Conservation (phyloP, 129 eudicot genomes). For the Helianthus tuberosus region DNA sequence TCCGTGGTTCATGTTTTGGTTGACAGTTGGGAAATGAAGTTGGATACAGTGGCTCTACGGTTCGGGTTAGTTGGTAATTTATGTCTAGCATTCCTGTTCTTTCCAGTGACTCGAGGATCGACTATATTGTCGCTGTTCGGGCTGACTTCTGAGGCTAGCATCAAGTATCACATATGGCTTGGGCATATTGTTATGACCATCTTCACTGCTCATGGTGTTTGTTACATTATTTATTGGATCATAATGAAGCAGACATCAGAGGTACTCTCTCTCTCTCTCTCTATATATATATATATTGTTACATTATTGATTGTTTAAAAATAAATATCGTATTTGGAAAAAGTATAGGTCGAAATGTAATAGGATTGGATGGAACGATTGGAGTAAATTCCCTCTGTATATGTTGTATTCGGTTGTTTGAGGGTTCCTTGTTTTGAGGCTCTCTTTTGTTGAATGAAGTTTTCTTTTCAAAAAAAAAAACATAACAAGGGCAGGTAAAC, state of each 20-base stretch:
- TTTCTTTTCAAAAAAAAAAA: too few relatives aligned
- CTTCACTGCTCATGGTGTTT: slow-evolving; percentile 80
- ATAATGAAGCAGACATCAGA: slow-evolving; percentile 49
- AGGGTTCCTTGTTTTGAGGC: too few relatives aligned
- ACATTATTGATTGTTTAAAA: neutral
- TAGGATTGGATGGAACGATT: too few relatives aligned
- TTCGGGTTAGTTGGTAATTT: slow-evolving; percentile 73
- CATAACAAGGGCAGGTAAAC: neutral
- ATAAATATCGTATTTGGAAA: neutral
- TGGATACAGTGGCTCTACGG: slow-evolving; percentile 54
- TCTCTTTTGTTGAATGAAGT: too few relatives aligned
- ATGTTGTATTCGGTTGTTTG: too few relatives aligned
- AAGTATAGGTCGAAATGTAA: too few relatives aligned
- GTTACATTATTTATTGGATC: slow-evolving; percentile 67
- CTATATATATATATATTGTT: neutral
- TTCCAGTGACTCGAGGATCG: slow-evolving; percentile 87
- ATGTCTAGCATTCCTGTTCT: slow-evolving; percentile 64
- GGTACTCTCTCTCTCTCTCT: slow-evolving; percentile 30
- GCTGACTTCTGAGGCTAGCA: slow-evolving; percentile 72
- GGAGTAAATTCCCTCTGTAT: too few relatives aligned
- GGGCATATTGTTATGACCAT: slow-evolving; percentile 70
- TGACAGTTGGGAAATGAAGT: slow-evolving; percentile 67
- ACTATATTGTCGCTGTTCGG: slow-evolving; percentile 65
- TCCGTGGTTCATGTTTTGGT: slow-evolving; percentile 1
- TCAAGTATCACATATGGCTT: slow-evolving; percentile 91